Evolutionary conservation across 768 basidiomycete genomes (phyloP).

Genomic region (Hypholoma sublateritium): DNA sequence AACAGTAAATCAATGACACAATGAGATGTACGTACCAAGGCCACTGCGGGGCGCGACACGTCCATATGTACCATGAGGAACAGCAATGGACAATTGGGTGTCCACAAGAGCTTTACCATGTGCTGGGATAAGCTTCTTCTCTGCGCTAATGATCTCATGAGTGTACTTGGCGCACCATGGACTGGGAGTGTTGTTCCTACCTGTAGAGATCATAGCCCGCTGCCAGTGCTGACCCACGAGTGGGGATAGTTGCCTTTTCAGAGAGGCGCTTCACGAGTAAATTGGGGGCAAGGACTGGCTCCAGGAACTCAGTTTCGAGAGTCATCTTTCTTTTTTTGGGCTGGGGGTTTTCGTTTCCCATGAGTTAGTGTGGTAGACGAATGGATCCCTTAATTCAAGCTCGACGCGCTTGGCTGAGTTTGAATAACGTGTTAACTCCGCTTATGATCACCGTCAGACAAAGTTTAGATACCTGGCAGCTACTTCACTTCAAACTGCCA

Average conservation of each 20-base stretch:
- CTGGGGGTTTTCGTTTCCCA: constrained; percentile 22
- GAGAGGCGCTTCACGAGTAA: constrained; percentile 87
- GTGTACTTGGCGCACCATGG: background rate
- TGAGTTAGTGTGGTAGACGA: constrained; percentile 13
- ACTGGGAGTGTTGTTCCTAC: constrained; percentile 37
- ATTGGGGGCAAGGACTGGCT: constrained; percentile 40
- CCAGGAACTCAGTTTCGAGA: constrained; percentile 27
- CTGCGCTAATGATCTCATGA: constrained; percentile 56
- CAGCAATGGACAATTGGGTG: constrained; percentile 90
- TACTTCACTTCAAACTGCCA: no score
- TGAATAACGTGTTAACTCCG: constrained; percentile 26
- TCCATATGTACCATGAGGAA: constrained; percentile 92
- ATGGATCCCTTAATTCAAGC: constrained; percentile 1
- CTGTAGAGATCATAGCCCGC: constrained; percentile 97
- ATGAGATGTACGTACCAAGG: constrained; percentile 60
- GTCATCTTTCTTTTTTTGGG: constrained; percentile 66
- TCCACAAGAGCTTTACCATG: constrained; percentile 90
- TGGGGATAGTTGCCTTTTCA: constrained; percentile 79
- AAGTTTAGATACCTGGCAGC: no score
- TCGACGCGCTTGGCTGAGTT: constrained; percentile 25
- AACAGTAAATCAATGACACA: background rate
- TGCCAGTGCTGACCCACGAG: constrained; percentile 79
- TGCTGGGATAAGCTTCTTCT: constrained; percentile 80
- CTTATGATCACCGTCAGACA: no score
- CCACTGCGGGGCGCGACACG: constrained; percentile 96